Evolutionary conservation across 192 early-diverging fungal genomes (phyloP).

Genomic region (Piromyces finnis): DNA sequence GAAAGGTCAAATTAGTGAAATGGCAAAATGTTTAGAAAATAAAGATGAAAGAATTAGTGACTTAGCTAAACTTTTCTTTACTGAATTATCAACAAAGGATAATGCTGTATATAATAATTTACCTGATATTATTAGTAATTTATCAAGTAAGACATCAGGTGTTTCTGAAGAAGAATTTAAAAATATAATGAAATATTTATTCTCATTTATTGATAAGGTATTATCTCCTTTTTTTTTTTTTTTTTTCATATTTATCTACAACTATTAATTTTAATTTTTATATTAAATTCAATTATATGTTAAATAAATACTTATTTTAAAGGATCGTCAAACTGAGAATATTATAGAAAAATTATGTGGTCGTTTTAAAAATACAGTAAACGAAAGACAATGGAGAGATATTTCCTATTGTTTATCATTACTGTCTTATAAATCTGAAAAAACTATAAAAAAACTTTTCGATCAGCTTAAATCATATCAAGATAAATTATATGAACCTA

Average conservation of each 20-base stretch:
- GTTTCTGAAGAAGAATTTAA: slow-evolving; percentile 70
- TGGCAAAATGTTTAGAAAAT: slow-evolving; percentile 93
- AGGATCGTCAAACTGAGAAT: slow-evolving; percentile 89
- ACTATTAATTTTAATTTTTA: too few species aligned
- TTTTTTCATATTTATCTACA: too few species aligned
- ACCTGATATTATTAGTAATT: slow-evolving; percentile 90
- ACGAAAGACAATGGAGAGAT: slow-evolving; percentile 72
- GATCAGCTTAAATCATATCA: slow-evolving; percentile 51
- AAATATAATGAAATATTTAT: slow-evolving; percentile 87
- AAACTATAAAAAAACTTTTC: slow-evolving; percentile 62
- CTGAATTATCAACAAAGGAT: slow-evolving; percentile 86
- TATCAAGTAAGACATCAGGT: slow-evolving; percentile 39
- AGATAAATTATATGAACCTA: slow-evolving; percentile 76
- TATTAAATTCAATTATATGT: too few species aligned
- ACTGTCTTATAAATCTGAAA: slow-evolving; percentile 73
- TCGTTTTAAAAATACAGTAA: slow-evolving; percentile 68
- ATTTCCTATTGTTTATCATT: slow-evolving; percentile 82
- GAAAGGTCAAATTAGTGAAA: slow-evolving; percentile 93
- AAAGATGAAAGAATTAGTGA: slow-evolving; percentile 74
- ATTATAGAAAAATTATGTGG: slow-evolving; percentile 92
- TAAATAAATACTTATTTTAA: too few species aligned
- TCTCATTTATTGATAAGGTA: slow-evolving; percentile 80
- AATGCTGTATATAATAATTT: slow-evolving; percentile 99
- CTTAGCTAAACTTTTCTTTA: slow-evolving; percentile 87
- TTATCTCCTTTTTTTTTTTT: too few species aligned